These are phyloP conservation scores for Houttuynia cordata DNA, from an alignment of 164 flowering plant genomes.

Conservation along the genomic window DNA sequence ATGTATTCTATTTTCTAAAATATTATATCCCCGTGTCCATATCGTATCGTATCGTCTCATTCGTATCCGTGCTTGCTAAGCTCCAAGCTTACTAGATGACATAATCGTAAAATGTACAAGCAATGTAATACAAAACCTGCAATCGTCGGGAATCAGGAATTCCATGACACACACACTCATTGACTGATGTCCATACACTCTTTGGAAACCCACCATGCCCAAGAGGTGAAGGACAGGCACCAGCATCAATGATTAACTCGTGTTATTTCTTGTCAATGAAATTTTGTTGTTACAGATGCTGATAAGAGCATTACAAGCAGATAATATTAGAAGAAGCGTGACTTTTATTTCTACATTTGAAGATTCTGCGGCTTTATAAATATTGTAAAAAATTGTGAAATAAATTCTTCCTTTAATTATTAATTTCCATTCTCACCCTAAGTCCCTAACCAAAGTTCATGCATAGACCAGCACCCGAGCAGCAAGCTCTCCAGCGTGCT, in stretches of 20 bases:
- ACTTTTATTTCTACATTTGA: not conserved
- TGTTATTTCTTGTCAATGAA: constrained; percentile 96
- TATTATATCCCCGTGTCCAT: no score
- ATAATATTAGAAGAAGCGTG: no score
- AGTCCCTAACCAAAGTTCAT: constrained; percentile 87
- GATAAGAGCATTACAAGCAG: no score
- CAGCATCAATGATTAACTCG: constrained; percentile 89
- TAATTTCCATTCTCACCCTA: constrained; percentile 21
- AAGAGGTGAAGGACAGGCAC: constrained; percentile 98
- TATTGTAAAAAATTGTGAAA: no score
- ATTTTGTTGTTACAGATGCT: no score
- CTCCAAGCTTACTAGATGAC: not conserved
- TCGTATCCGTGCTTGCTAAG: no score
- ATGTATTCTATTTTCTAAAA: no score
- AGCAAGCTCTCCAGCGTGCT: constrained; percentile 91
- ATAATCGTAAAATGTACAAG: no score
- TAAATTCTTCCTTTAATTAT: not conserved
- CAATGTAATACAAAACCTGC: constrained; percentile 34
- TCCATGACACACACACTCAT: no score
- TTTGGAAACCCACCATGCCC: constrained; percentile 98
- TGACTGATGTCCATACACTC: constrained; percentile 96
- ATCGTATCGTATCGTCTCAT: no score
- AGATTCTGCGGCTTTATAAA: no score
- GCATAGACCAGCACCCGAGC: constrained; percentile 82
- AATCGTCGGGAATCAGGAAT: constrained; percentile 91